These are phyloP conservation scores for Ampelomyces quisqualis DNA, from an alignment of 2,329 filamentous ascomycete species.

Conservation along the genomic window DNA sequence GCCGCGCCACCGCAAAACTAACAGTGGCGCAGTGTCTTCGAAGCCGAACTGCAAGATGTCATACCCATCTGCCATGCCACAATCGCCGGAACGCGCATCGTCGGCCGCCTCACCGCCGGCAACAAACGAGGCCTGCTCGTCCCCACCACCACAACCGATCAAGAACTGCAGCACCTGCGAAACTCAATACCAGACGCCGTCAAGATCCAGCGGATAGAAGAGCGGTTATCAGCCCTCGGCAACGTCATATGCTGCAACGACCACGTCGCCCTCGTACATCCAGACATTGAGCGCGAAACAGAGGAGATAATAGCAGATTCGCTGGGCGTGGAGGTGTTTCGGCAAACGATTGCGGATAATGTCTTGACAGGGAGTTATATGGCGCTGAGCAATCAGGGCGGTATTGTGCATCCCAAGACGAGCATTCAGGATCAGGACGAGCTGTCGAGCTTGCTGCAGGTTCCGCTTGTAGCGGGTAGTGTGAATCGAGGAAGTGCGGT, in stretches of 20 bases:
- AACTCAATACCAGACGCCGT: constrained; percentile 90
- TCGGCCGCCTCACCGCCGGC: constrained; percentile 90
- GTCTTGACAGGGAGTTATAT: constrained; percentile 97
- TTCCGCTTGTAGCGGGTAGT: constrained; percentile 89
- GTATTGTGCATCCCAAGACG: constrained; percentile 96
- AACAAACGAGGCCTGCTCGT: constrained; percentile 97
- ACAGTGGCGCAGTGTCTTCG: constrained; percentile 70
- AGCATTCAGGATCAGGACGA: constrained; percentile 98
- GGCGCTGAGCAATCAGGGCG: constrained; percentile 92
- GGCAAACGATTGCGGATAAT: constrained; percentile 95
- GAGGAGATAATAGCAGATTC: constrained; percentile 99
- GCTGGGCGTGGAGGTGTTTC: constrained; percentile 82
- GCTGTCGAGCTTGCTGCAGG: constrained; percentile 87
- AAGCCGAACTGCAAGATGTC: constrained; percentile 94
- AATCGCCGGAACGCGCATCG: constrained; percentile 93
- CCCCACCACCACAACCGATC: constrained; percentile 92
- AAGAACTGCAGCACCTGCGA: constrained; percentile 95
- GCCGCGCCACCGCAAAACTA: constrained; percentile 12
- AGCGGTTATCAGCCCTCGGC: constrained; percentile 89
- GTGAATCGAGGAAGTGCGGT: constrained; percentile 92
- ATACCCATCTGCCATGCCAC: constrained; percentile 96
- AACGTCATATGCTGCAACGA: constrained; percentile 98
- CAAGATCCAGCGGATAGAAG: constrained; percentile 96
- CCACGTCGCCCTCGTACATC: constrained; percentile 93
- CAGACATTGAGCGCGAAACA: constrained; percentile 94